Base-by-base conservation (phyloP, 164 flowering plant genomes). In the Piper betle region DNA sequence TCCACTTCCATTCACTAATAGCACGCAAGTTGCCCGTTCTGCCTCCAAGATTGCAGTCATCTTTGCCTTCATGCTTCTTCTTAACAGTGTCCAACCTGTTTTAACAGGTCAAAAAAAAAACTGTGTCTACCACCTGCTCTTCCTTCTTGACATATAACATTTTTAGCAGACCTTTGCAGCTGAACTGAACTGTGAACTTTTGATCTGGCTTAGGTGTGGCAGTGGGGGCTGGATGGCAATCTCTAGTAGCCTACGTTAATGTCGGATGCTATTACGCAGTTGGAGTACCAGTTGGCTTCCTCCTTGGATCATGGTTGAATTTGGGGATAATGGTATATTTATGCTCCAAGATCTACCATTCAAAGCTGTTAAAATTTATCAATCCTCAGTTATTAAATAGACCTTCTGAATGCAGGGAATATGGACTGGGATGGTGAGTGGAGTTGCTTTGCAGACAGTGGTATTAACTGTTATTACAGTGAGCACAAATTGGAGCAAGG, bases 151-250 rank as follows among this genome's bases (percentile, higher is more conserved):
- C 6, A 46, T 12, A 10, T 46, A 46, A 10, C 12, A 46, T 46
- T 46, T 46, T 4, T 46, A 15, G 10, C 50, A 10, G 11, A 46
- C 3, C 50, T 46, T 46, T 46, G 50, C 50, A 12, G 15, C 50
- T 46, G 15, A 46, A 46, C 15, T 46, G 50, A 0, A 6, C 50
- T 46, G 33, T 25, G 15, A 46, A 46, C 10, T 5, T 12, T 9
- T 46, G 10, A 5, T 46, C 11, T 46, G 15, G 15, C 15, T 5
- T 72, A 87, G 90, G 88, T 25, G 91, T 83, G 59, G 90, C 94
- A 1, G 67, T 84, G 57, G 88, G 90, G 57, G 90, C 90, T 37
- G 90, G 90, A 64, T 86, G 90, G 90, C 86, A 84, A 72, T 73
- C 78, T 13, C 42, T 59, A 10, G 85, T 86, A 18, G 90, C 90